These are phyloP conservation scores for Mycena crocata DNA, from an alignment of 768 basidiomycete genomes.

Conservation along the genomic window DNA sequence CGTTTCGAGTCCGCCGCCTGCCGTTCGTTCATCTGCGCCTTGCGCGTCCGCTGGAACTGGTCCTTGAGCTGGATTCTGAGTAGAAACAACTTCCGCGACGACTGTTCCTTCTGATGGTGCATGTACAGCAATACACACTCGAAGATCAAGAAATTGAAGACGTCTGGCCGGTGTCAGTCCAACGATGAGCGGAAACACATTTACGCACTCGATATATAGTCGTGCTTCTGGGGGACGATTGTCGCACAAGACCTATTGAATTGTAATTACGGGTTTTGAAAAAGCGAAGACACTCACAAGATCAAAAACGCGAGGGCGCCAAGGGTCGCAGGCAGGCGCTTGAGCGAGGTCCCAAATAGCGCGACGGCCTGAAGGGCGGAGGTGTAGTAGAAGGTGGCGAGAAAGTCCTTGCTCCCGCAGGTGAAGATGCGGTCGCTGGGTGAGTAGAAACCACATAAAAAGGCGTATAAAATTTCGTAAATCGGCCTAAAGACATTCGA, in stretches of 20 bases:
- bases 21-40: conserved; percentile 64
- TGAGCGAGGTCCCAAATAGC: conserved; percentile 41
- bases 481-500: conserved; percentile 37
- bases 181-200: background rate
- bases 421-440: conserved; percentile 52
- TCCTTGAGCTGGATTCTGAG: conserved; percentile 65
- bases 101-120: conserved; percentile 54
- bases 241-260: conserved; percentile 16
- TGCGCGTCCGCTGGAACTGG: conserved; percentile 50
- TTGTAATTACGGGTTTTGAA: background rate
- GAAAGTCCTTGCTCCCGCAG: conserved; percentile 58
- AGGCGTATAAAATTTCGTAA: conserved; percentile 46
- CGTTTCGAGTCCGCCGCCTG: conserved; percentile 57
- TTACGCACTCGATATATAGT: background rate
- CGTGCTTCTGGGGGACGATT: conserved; percentile 17
- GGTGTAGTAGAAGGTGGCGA: conserved; percentile 50
- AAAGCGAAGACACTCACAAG: conserved; percentile 41
- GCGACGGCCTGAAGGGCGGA: conserved; percentile 44
- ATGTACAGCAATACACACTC: conserved; percentile 69
- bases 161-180: conserved; percentile 39
- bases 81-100: conserved; percentile 60
- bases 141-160: conserved; percentile 64
- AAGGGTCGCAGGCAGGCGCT: conserved; percentile 55
- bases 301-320: conserved; percentile 51
- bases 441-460: conserved; percentile 34